Base-by-base conservation (phyloP, 1,284 basidiomycete species). In the Moesziomyces parantarcticus region DNA sequence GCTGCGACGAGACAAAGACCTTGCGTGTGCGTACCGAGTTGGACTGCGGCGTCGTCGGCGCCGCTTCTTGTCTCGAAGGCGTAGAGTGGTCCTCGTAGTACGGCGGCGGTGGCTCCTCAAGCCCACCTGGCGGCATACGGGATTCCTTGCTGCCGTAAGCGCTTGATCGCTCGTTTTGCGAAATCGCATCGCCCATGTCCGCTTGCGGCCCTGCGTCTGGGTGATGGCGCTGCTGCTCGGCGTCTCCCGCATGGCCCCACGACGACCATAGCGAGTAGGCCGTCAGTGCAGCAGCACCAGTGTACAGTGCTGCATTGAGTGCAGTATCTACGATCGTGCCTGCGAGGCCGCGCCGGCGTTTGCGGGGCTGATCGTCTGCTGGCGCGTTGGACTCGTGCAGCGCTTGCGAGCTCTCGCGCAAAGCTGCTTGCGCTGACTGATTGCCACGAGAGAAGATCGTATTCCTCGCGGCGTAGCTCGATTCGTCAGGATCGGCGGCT, bases 211-310 rank as follows among this genome's bases (percentile, higher is more conserved):
- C 64, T 13, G 56, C 63, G 16, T 67, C 59, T 0, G 69, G 64
- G 16, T 52, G 55, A 39, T 63, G 57, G n/a, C 45, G 52, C 34
- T 66, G 68, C 3, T 58, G 39, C 46, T 66, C 59, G 3, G 14
- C 20, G 39, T 77, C 64, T 32, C 51, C 45, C 14, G 50, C 47
- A 8, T 57, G 54, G 34, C 76, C 62, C 76, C 76, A 78, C 1
- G 58, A 64, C 1, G 65, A 63, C 76, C 76, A 78, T 1, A 78
- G 52, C 20, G 73, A 74, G 23, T 77, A 78, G 1, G 76, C 76
- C 0, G 76, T 78, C 11, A 78, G 53, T 4, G 76, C 76, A 1
- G 75, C 76, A 16, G 76, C 76, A 23, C 76, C 76, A 2, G 76
- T 72, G 43, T 71, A 76, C 13, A 78, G 58, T 3, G 76, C 76